phyloP scores from a whole-genome alignment of 2,329 filamentous ascomycete species.

The Aaosphaeria arxii region DNA sequence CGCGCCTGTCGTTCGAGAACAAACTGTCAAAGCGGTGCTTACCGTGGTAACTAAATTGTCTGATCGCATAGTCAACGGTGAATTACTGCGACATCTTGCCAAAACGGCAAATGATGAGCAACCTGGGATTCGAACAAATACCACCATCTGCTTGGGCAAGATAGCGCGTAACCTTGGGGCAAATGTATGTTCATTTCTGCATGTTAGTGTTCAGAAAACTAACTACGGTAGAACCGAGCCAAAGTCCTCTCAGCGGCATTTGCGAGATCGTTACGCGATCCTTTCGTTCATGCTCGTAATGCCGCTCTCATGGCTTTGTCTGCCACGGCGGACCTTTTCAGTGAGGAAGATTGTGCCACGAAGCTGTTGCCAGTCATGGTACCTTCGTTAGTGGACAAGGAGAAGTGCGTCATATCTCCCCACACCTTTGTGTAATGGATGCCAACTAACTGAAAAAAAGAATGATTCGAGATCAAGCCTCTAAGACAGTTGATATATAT shows the following conservation, averaged over 20 bases:
- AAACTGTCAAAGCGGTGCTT: conserved; percentile 92
- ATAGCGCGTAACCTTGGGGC: conserved; percentile 85
- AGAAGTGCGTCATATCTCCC: conserved; percentile 57
- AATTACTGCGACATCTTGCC: conserved; percentile 83
- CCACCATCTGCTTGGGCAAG: conserved; percentile 94
- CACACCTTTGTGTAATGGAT: background rate
- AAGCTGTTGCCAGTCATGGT: conserved; percentile 83
- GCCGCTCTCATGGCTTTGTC: conserved; percentile 82
- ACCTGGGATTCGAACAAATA: conserved; percentile 95
- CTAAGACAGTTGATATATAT: conserved; percentile 85
- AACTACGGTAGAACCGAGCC: conserved; percentile 59
- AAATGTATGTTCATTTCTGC: conserved; percentile 37
- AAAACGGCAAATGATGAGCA: conserved; percentile 98
- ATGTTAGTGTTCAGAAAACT: no score
- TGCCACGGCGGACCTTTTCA: conserved; percentile 82
- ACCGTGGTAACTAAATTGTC: conserved; percentile 85
- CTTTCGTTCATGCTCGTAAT: conserved; percentile 91
- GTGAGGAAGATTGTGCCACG: conserved; percentile 81
- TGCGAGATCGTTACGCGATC: conserved; percentile 81
- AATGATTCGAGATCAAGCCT: conserved; percentile 83
- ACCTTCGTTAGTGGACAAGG: conserved; percentile 85
- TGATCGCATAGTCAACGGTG: conserved; percentile 89
- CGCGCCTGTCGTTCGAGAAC: conserved; percentile 87
- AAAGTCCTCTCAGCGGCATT: conserved; percentile 96
- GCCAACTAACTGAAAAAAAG: conserved; percentile 27